phyloP scores from a whole-genome alignment of 345 rosid genomes.

The Gossypium raimondii region DNA sequence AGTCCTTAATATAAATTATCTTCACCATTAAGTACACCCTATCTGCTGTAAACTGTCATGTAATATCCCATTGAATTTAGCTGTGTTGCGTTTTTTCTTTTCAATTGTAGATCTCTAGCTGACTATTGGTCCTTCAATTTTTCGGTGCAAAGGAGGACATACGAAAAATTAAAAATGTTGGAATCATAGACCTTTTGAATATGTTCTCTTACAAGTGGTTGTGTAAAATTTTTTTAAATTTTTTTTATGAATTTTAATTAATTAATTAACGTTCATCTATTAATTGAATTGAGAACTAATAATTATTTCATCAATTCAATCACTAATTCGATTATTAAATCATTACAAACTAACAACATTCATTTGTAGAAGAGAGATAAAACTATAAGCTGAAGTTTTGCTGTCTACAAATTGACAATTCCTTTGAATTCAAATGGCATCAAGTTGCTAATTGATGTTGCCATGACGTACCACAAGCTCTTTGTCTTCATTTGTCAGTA shows the following conservation, averaged over 20 bases:
- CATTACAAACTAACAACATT: no score
- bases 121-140: not conserved
- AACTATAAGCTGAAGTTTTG: not conserved
- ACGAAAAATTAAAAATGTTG: not conserved
- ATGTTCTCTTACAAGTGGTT: no score
- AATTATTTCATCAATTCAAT: no score
- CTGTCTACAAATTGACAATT: slow-evolving; percentile 11
- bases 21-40: no score
- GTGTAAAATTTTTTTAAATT: no score
- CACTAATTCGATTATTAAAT: no score
- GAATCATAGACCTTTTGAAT: no score
- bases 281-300: no score
- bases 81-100: not conserved
- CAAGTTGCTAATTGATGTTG: slow-evolving; percentile 3
- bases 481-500: slow-evolving; percentile 12
- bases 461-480: not conserved
- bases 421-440: not conserved
- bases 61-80: not conserved
- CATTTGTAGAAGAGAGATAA: not conserved
- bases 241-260: no score
- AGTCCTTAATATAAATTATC: no score
- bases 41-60: not conserved
- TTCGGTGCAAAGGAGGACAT: not conserved
- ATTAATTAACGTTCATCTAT: no score
- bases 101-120: not conserved